A percentile compares a stretch with the other conserved stretches of the same genome.
Conservation (phyloP, 2,329 filamentous ascomycete species). For the Blastomyces parvus region DNA sequence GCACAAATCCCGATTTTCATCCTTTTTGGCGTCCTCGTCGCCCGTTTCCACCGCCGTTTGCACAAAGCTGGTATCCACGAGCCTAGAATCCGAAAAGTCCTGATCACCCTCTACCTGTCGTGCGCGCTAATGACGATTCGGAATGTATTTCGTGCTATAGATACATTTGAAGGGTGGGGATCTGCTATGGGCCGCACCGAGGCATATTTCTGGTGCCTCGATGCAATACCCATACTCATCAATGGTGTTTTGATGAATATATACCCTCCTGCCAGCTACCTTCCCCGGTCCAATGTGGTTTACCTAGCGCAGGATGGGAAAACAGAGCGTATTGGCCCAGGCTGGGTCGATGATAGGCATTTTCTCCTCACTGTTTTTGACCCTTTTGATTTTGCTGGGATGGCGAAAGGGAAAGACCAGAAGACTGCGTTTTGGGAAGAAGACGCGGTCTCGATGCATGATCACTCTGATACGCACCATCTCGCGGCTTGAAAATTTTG, state of each 20-base stretch:
- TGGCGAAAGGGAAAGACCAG: constrained; percentile 29
- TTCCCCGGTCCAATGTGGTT: constrained; percentile 43
- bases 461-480: neutral
- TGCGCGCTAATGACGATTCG: constrained; percentile 33
- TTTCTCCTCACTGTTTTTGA: constrained; percentile 37
- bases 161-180: constrained; percentile 37
- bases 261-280: constrained; percentile 42
- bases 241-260: constrained; percentile 45
- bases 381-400: constrained; percentile 34
- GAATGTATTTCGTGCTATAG: constrained; percentile 46
- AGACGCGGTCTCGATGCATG: neutral
- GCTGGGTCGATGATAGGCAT: constrained; percentile 40
- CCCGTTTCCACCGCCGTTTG: constrained; percentile 39
- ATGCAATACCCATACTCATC: constrained; percentile 43
- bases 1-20: constrained; percentile 44
- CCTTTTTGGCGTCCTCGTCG: constrained; percentile 41
- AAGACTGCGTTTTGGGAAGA: constrained; percentile 35
- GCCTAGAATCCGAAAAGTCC: constrained; percentile 31
- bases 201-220: constrained; percentile 48
- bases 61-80: constrained; percentile 32
- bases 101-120: constrained; percentile 38
- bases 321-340: constrained; percentile 43
- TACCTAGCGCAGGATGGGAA: constrained; percentile 45
- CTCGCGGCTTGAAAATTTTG: neutral
- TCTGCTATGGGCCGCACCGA: constrained; percentile 37